phyloP scores from a whole-genome alignment of 257 asterid species.

The Przewalskia tangutica region DNA sequence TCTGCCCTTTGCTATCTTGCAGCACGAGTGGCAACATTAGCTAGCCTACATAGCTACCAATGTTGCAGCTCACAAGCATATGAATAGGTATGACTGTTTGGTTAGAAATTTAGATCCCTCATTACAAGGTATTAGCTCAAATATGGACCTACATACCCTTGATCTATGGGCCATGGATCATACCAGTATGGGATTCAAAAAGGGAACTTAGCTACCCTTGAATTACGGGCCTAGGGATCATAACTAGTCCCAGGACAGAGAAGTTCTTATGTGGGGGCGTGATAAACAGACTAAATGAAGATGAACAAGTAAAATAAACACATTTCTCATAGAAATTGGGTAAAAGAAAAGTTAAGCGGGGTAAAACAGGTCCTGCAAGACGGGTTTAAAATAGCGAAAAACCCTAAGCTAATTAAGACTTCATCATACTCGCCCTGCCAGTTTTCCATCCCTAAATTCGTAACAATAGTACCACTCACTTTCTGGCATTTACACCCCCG shows the following conservation, averaged over 20 bases:
- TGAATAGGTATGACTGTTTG: background rate
- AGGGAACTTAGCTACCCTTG: too few species aligned
- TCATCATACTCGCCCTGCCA: too few species aligned
- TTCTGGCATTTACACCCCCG: background rate
- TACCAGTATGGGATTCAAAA: background rate
- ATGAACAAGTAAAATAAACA: background rate
- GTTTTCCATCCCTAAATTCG: background rate
- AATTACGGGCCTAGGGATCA: background rate
- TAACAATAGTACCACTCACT: background rate
- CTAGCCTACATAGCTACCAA: background rate
- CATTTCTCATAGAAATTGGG: background rate
- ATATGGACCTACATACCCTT: background rate
- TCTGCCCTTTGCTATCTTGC: background rate
- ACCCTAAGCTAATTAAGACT: background rate
- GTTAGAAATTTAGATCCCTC: background rate
- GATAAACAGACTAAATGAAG: background rate
- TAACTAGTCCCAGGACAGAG: too few species aligned
- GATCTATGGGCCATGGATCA: background rate
- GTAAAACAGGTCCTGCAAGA: background rate
- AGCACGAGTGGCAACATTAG: background rate
- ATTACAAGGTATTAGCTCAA: background rate
- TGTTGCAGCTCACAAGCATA: background rate
- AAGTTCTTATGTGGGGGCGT: background rate
- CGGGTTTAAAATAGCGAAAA: background rate
- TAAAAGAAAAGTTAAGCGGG: background rate